These are phyloP conservation scores for Colletotrichum sp. DNA, from an alignment of 2,329 filamentous ascomycete genomes.

Conservation along the genomic window DNA sequence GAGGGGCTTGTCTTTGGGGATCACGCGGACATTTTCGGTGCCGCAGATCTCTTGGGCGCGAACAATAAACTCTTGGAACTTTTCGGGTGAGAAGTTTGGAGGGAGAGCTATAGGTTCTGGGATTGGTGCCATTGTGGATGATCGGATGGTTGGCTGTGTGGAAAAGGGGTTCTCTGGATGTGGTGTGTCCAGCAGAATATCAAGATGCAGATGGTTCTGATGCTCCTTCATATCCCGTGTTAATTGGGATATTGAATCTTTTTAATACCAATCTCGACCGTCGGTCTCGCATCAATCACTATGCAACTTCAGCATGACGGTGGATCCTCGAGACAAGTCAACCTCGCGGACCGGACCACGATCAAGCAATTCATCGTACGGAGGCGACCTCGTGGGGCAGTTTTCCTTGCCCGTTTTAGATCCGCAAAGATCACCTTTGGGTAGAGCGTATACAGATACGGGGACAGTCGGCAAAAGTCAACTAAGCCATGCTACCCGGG, in stretches of 20 bases:
- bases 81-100: slow-evolving; percentile 12
- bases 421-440: background rate
- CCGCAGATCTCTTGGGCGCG: slow-evolving; percentile 25
- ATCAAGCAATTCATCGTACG: background rate
- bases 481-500: background rate
- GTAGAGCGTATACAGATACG: background rate
- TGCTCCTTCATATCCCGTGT: rapidly evolving
- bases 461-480: too few relatives aligned
- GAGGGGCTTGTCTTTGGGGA: slow-evolving; percentile 11
- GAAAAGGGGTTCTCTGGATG: background rate
- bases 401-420: background rate
- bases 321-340: background rate
- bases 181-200: background rate
- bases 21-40: slow-evolving; percentile 25
- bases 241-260: background rate
- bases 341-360: background rate
- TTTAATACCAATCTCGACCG: background rate
- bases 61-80: slow-evolving; percentile 26
- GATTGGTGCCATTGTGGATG: background rate
- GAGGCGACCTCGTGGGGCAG: background rate
- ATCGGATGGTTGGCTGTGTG: background rate
- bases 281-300: background rate
- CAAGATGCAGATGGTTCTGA: background rate
- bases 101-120: slow-evolving; percentile 9
- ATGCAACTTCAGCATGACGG: background rate